Evolutionary conservation across 2,329 filamentous ascomycete species (phyloP).

Genomic region (Alternaria incomplexa): DNA sequence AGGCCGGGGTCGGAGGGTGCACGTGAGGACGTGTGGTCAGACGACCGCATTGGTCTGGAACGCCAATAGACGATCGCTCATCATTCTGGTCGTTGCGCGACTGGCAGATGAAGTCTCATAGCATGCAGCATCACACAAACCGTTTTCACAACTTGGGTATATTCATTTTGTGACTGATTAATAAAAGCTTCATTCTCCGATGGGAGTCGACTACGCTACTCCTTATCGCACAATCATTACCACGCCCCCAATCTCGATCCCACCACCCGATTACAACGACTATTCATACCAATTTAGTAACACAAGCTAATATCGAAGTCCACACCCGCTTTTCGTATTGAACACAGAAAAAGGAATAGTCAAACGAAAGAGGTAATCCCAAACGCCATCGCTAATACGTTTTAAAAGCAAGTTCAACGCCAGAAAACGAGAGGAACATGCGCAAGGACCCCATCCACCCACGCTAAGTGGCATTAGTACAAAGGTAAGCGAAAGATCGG

Average conservation of each 20-base stretch:
- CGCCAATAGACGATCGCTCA: background rate
- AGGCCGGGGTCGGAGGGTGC: background rate
- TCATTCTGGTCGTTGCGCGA: background rate
- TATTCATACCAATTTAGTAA: constrained; percentile 8
- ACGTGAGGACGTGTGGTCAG: constrained; percentile 10
- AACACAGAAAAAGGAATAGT: background rate
- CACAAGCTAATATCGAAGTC: background rate
- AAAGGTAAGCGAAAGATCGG: background rate
- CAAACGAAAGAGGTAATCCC: background rate
- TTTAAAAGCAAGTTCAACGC: background rate
- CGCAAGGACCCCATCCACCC: constrained; percentile 3
- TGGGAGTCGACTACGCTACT: background rate
- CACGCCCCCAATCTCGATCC: background rate
- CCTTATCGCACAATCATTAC: background rate
- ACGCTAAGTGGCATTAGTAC: constrained; percentile 5
- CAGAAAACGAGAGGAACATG: background rate
- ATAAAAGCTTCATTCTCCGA: background rate
- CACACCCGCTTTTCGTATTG: background rate
- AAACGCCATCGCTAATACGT: constrained; percentile 36
- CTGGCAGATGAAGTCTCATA: background rate
- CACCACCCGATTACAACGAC: constrained; percentile 5
- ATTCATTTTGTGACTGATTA: background rate
- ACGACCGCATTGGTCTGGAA: background rate
- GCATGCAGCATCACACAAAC: background rate
- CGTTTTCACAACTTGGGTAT: background rate